These are phyloP conservation scores for Irpex lacteus DNA, from an alignment of 1,284 basidiomycete species.

Conservation along the genomic window DNA sequence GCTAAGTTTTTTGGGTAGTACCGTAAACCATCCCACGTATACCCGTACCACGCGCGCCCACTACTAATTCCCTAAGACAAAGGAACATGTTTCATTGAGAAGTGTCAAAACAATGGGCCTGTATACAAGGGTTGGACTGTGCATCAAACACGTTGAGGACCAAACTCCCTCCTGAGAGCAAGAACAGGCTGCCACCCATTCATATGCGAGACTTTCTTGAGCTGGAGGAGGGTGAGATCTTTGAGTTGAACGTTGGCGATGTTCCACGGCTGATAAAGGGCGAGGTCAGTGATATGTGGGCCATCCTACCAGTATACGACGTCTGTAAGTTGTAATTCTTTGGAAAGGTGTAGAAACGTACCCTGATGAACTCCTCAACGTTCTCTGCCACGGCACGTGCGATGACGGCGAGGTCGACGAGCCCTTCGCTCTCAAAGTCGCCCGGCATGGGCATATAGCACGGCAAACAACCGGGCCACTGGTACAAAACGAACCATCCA, in stretches of 20 bases:
- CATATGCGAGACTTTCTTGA: not conserved
- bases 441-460: not conserved
- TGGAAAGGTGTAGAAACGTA: not conserved
- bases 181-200: not conserved
- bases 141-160: not conserved
- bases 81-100: too few relatives aligned
- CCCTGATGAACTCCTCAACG: not conserved
- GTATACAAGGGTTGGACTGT: too few relatives aligned
- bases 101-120: too few relatives aligned
- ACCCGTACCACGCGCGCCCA: too few relatives aligned
- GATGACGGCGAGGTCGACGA: not conserved
- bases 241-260: not conserved
- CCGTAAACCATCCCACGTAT: too few relatives aligned
- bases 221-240: not conserved
- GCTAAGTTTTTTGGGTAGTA: too few relatives aligned
- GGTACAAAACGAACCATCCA: not conserved
- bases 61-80: too few relatives aligned
- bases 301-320: not conserved
- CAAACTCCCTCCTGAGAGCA: not conserved
- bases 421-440: not conserved
- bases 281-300: not conserved
- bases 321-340: not conserved
- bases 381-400: not conserved
- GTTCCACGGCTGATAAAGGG: not conserved
- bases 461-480: not conserved